A percentile compares a stretch with the other conserved stretches of the same genome.
phyloP scores from a whole-genome alignment of 164 flowering plant species.

The Umbilicus rupestris region DNA sequence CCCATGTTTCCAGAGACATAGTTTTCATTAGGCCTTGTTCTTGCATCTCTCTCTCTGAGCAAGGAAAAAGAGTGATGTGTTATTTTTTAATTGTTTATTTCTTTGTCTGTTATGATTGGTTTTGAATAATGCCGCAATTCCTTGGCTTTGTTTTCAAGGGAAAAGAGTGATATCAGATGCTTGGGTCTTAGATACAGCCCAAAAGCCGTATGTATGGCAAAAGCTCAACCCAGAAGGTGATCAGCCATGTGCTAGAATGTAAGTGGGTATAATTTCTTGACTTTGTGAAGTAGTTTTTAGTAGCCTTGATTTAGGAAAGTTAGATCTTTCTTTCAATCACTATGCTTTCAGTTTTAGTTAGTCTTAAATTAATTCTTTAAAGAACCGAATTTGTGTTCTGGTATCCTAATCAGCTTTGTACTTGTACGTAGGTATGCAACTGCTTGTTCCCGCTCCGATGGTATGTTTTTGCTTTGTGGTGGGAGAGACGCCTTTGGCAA shows the following conservation, averaged over 20 bases:
- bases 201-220: constrained; percentile 90
- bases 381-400: neutral
- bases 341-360: no score
- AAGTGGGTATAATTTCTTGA: constrained; percentile 22
- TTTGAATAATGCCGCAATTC: neutral
- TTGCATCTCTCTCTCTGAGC: no score
- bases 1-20: no score
- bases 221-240: constrained; percentile 90
- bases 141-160: constrained; percentile 35
- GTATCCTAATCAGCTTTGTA: neutral
- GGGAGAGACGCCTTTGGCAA: constrained; percentile 83
- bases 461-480: constrained; percentile 97
- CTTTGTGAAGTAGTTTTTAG: neutral
- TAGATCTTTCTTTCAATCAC: neutral
- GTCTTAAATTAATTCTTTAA: no score
- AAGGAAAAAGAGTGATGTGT: no score
- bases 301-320: neutral
- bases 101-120: neutral
- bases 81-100: no score
- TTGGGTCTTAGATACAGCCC: constrained; percentile 94
- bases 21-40: no score
- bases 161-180: constrained; percentile 86
- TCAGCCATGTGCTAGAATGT: constrained; percentile 89
- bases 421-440: constrained; percentile 77
- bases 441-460: constrained; percentile 96